Base-by-base conservation (phyloP, 2,329 filamentous ascomycete genomes). In the Cercospora sp. region DNA sequence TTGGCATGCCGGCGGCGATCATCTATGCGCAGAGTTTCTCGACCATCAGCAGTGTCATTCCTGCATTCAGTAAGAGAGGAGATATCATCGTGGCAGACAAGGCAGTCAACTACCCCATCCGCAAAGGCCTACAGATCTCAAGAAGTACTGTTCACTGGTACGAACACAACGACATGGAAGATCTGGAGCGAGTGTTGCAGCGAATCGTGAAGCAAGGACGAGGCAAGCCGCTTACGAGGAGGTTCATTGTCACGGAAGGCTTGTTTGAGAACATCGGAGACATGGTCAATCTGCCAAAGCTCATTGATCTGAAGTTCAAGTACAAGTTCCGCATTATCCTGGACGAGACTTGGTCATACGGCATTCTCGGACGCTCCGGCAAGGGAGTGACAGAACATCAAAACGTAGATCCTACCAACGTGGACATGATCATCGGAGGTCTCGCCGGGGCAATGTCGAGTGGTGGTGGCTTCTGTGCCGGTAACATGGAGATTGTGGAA, bases 261-360 rank as follows among this genome's bases (percentile, higher is more conserved):
- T 79, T 99, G 58, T 99, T 97, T 75, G 96, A 99, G 82, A 93
- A 91, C 66, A 87, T 91, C 24, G 95, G 95, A 62, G 94, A 97
- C 78, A 88, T 90, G 75, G 88, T 90, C 24, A 87, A 98, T 78
- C 82, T 99, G 70, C 94, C 94, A 2, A 94, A 90, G 78, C 87
- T 99, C 74, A 91, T 98, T 71, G 94, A 97, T 79, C 85, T 99
- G 74, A 97, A 97, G 82, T 89, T 94, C 74, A 92, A 91, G 79
- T 97, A 98, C 87, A 99, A 97, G 83, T 99, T 98, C 84, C 93
- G 95, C 75, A 88, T 99, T 66, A 97, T 98, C 72, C 89, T 99
- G 43, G 95, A 99, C 79, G 95, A 99, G 83, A 97, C 94, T 1
- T 97, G 92, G 90, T 97, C 94, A 0, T 99, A 98, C 78, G 96